A percentile compares a stretch with the other conserved stretches of the same genome.
phyloP scores from a whole-genome alignment of 805 yeast species.

The Schwanniomyces vanrijiae region DNA sequence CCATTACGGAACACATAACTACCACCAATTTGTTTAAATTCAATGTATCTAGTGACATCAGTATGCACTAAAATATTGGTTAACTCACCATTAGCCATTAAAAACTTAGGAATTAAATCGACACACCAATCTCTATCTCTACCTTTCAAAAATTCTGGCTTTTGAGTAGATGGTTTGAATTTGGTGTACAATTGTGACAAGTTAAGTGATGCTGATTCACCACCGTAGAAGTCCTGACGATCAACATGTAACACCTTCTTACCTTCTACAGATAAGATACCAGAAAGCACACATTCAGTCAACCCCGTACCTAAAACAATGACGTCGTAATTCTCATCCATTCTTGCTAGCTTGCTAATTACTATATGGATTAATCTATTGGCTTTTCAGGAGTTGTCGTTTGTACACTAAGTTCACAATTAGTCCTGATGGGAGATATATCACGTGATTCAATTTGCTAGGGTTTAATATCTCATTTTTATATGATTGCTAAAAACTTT shows the following conservation, averaged over 20 bases:
- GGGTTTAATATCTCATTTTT: too few relatives aligned
- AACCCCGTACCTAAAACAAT: slow-evolving; percentile 94
- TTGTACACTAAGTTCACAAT: neutral
- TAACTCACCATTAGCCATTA: slow-evolving; percentile 97
- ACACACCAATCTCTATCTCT: slow-evolving; percentile 98
- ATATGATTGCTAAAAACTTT: too few relatives aligned
- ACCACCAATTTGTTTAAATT: slow-evolving; percentile 95
- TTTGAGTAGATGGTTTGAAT: slow-evolving; percentile 75
- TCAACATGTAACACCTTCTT: slow-evolving; percentile 96
- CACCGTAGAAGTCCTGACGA: slow-evolving; percentile 95
- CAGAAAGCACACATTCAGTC: slow-evolving; percentile 94
- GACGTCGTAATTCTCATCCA: slow-evolving; percentile 97
- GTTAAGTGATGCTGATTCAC: slow-evolving; percentile 83
- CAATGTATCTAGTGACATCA: slow-evolving; percentile 92
- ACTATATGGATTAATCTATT: neutral
- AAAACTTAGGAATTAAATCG: slow-evolving; percentile 92
- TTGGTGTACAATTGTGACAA: slow-evolving; percentile 69
- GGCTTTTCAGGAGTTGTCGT: neutral
- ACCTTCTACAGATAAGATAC: slow-evolving; percentile 94
- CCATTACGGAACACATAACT: slow-evolving; percentile 91
- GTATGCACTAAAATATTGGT: slow-evolving; percentile 95
- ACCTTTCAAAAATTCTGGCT: slow-evolving; percentile 71
- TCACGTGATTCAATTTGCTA: neutral
- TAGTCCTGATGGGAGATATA: neutral
- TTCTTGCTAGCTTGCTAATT: slow-evolving; percentile 19